Percentiles rank a stretch among this genome's conserved stretches.
Conservation (phyloP, 306 rosid genomes). For the Hippophae rhamnoides region DNA sequence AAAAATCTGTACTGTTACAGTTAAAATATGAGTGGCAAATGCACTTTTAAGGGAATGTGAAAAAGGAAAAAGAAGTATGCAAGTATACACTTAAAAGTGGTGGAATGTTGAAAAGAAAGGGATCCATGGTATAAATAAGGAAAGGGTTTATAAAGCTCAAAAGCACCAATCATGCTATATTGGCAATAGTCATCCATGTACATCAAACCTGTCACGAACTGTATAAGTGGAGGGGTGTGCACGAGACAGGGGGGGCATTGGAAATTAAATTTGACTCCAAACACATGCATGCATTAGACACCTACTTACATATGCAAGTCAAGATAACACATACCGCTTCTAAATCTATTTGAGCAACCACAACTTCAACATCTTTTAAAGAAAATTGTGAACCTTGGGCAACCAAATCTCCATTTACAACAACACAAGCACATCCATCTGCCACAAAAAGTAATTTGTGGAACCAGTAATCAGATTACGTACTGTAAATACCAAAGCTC, state of each 20-base stretch:
- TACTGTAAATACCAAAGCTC: no score
- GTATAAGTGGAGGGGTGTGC: no score
- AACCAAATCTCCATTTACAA: slow-evolving; percentile 81
- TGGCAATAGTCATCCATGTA: no score
- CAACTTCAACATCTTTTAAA: slow-evolving; percentile 76
- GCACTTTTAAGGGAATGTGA: neutral
- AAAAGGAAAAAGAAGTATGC: no score
- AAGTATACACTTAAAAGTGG: no score
- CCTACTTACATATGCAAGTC: slow-evolving; percentile 3
- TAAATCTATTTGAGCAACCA: slow-evolving; percentile 78
- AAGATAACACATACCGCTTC: slow-evolving; percentile 62
- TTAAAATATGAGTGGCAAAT: slow-evolving; percentile 3
- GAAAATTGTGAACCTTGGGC: slow-evolving; percentile 98
- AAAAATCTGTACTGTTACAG: neutral
- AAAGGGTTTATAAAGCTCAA: no score
- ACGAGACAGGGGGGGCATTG: no score
- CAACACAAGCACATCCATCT: slow-evolving; percentile 91
- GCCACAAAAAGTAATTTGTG: slow-evolving; percentile 16
- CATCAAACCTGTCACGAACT: no score
- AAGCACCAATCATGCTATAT: no score
- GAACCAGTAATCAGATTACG: neutral
- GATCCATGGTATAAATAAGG: no score
- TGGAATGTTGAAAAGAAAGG: no score
- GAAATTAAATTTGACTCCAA: neutral
- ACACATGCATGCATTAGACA: slow-evolving; percentile 2